These are phyloP conservation scores for Paraconiothyrium brasiliense DNA, from an alignment of 2,329 filamentous ascomycete species.

Conservation along the genomic window DNA sequence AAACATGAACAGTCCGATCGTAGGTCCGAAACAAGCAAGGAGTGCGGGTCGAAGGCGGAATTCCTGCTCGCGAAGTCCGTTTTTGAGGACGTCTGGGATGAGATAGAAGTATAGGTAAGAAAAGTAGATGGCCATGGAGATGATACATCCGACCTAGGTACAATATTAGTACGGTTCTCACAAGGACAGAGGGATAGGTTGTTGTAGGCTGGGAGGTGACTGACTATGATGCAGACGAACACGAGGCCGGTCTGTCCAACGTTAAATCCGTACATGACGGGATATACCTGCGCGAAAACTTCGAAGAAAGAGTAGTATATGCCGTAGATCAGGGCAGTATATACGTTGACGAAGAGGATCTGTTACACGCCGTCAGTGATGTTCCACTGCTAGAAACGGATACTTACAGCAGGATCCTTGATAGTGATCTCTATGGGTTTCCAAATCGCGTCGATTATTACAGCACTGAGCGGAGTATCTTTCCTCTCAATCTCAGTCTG, in stretches of 20 bases:
- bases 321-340: constrained; percentile 34
- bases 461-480: constrained; percentile 58
- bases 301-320: constrained; percentile 39
- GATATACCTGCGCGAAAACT: constrained; percentile 35
- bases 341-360: constrained; percentile 25
- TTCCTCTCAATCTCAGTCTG: constrained; percentile 72
- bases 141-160: constrained; percentile 23
- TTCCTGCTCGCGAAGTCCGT: constrained; percentile 25
- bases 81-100: constrained; percentile 25
- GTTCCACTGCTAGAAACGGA: background rate
- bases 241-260: constrained; percentile 28
- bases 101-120: constrained; percentile 26
- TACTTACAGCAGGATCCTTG: constrained; percentile 47
- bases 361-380: constrained; percentile 5
- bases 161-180: background rate
- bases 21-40: constrained; percentile 20
- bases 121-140: constrained; percentile 30
- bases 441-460: constrained; percentile 66
- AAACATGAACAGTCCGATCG: constrained; percentile 29
- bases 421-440: constrained; percentile 61
- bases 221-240: constrained; percentile 28
- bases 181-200: background rate
- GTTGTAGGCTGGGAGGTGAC: background rate
- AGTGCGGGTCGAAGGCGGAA: constrained; percentile 24
- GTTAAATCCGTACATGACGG: constrained; percentile 32